Conservation (phyloP, 345 rosid genomes). For the Citrus unshiu region DNA sequence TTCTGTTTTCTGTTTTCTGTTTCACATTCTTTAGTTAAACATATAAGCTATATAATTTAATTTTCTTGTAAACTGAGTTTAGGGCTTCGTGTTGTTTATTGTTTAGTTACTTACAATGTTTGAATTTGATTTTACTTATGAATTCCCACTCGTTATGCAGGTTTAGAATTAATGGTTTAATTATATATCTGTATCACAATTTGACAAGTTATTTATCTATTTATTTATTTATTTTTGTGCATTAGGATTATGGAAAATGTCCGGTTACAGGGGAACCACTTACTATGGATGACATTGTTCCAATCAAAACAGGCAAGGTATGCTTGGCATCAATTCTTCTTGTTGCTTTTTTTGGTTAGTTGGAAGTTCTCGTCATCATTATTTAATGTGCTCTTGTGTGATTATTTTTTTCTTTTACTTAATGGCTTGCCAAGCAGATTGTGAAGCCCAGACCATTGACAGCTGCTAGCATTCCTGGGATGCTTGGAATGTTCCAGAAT, state of each 20-base stretch:
- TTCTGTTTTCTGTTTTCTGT: not conserved
- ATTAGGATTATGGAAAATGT: conserved; percentile 86
- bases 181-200: not conserved
- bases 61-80: not conserved
- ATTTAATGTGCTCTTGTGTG: not conserved
- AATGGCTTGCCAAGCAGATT: conserved; percentile 41
- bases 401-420: not conserved
- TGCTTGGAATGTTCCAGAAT: conserved; percentile 94
- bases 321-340: not conserved
- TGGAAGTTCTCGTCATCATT: not conserved
- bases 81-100: not conserved
- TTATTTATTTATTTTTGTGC: conserved; percentile 1
- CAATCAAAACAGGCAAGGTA: conserved; percentile 75
- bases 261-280: conserved; percentile 83
- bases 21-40: not conserved
- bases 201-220: not conserved
- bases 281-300: conserved; percentile 72
- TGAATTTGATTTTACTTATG: not conserved
- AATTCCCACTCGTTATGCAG: not conserved
- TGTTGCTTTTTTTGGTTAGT: not conserved
- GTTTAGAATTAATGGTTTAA: not conserved
- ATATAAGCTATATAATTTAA: too few relatives aligned
- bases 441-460: conserved; percentile 83
- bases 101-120: not conserved
- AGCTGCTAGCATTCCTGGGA: conserved; percentile 96